phyloP scores from a whole-genome alignment of 495 filamentous ascomycete genomes.

The Tuber borchii region DNA sequence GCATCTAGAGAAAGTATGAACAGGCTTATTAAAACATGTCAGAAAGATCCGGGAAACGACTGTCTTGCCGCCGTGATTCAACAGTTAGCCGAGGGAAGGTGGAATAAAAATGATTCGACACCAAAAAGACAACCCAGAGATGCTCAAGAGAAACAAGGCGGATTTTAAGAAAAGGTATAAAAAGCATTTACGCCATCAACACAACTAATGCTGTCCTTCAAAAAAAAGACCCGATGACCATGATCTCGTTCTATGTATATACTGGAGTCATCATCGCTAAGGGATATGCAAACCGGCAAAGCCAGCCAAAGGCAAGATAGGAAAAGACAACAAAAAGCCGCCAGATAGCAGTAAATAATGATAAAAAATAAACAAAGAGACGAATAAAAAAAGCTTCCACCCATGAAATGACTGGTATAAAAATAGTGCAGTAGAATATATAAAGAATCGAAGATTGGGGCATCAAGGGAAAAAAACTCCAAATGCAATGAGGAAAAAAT shows the following conservation, averaged over 20 bases:
- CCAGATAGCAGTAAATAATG: conserved; percentile 34
- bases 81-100: not conserved
- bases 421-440: conserved; percentile 29
- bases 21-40: conserved; percentile 23
- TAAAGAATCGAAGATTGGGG: conserved; percentile 5
- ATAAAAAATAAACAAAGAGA: conserved; percentile 7
- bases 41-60: conserved; percentile 35
- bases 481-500: conserved; percentile 33
- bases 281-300: conserved; percentile 40
- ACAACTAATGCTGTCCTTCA: conserved; percentile 39
- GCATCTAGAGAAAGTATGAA: not conserved
- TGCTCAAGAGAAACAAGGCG: not conserved
- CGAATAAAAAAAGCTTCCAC: conserved; percentile 42
- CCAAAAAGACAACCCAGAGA: conserved; percentile 32
- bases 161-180: conserved; percentile 4
- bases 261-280: conserved; percentile 38
- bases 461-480: conserved; percentile 21
- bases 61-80: conserved; percentile 37
- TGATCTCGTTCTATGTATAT: conserved; percentile 34
- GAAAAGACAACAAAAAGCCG: conserved; percentile 40
- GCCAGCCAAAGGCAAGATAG: conserved; percentile 35
- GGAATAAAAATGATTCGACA: conserved; percentile 6
- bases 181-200: conserved; percentile 20
- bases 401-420: conserved; percentile 40
- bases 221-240: conserved; percentile 29